Evolutionary conservation across 2,329 filamentous ascomycete species (phyloP), one percentile per base, ranked within the genome.

Genomic region (Orbilia quercus): DNA sequence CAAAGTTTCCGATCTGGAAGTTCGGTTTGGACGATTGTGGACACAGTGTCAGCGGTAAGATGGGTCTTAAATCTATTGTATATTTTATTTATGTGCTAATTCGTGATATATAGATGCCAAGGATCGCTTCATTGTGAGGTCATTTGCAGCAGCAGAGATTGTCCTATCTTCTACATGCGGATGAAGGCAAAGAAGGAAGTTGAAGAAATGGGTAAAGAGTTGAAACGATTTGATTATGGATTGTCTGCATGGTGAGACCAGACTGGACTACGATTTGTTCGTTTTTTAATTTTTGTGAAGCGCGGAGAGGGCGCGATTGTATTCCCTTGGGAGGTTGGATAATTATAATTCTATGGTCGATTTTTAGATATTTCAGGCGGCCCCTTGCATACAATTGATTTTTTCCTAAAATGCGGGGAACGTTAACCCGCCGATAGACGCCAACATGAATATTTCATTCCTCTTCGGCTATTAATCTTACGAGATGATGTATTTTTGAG

Each of bases 131-230:
- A 99, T 82, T 95, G 92, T 80, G 95, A 99, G 81, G 96, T 99
- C 62, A 98, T 99, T 77, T 99, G 95, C 83, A 93, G 90, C 75
- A 94, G 90, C 80, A 91, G 92, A 80, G 95, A 99, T 83, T 99
- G 95, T 80, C 95, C 95, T 0, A 99, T 99, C 79, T 99, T 99
- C 82, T 99, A 99, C 81, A 99, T 99, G 95, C 89, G 95, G 2
- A 99, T 99, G 95, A 99, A 99, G 85, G 94, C 94, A 31, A 96
- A 97, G 86, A 99, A 99, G 84, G 95, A 99, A 80, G 89, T 98
- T 40, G 94, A 98, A 81, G 95, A 99, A 82, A 90, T 89, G 1
- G 92, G 93, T 66, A 96, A 92, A 82, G 95, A 99, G 81, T 81
- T 99, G 78, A 86, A 86, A 77, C 85, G 95, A 77, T 99, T 99